Evolutionary conservation across 148 eudicot species (phyloP).

Genomic region (Camellia sinensis): DNA sequence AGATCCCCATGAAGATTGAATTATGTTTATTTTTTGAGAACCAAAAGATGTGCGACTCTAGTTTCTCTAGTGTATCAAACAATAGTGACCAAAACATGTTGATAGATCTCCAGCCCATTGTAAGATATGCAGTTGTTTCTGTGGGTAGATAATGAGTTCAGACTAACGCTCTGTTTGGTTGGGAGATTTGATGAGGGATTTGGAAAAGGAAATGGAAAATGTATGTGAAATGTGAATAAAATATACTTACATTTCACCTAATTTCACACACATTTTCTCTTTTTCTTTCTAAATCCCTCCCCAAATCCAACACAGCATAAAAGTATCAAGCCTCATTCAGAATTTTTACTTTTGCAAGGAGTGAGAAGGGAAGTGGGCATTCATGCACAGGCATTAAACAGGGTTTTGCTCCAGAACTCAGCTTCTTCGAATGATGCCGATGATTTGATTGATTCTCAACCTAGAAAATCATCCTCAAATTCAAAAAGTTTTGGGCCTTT

Average conservation of each 20-base stretch:
- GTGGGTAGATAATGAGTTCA: neutral
- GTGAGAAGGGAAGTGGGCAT: constrained; percentile 88
- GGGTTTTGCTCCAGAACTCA: constrained; percentile 33
- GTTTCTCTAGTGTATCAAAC: neutral
- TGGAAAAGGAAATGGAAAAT: too few relatives aligned
- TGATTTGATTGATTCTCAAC: constrained; percentile 16
- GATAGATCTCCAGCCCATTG: neutral
- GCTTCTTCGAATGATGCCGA: constrained; percentile 19
- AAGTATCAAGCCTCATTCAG: neutral
- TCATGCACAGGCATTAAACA: constrained; percentile 79
- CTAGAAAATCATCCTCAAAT: constrained; percentile 24
- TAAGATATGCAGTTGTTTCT: neutral
- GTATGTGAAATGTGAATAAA: too few relatives aligned
- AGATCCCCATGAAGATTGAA: neutral
- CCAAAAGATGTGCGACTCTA: neutral
- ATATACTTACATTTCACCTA: too few relatives aligned
- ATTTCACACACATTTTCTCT: too few relatives aligned
- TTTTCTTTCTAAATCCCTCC: too few relatives aligned
- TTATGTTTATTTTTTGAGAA: neutral
- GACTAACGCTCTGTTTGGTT: too few relatives aligned
- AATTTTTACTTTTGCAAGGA: constrained; percentile 48
- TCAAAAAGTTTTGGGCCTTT: constrained; percentile 22
- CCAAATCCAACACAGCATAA: too few relatives aligned
- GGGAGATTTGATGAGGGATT: too few relatives aligned
- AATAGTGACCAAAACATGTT: constrained; percentile 1